Evolutionary conservation across 768 basidiomycete genomes (phyloP).

Genomic region (Brasilioporus rufonigricans): DNA sequence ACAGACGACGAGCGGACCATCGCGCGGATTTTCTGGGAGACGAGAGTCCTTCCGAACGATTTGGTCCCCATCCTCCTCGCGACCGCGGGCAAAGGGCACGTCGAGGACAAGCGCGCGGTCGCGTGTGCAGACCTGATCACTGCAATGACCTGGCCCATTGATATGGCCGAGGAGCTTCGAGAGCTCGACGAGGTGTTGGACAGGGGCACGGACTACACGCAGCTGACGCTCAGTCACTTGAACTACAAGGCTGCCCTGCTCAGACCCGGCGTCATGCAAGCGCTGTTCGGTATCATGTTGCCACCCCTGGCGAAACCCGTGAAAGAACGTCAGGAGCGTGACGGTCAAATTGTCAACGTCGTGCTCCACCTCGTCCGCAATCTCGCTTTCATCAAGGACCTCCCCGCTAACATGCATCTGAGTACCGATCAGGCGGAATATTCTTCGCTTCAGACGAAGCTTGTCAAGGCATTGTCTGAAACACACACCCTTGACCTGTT

Average conservation of each 20-base stretch:
- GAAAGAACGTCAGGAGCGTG: slow-evolving; percentile 73
- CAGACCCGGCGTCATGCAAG: slow-evolving; percentile 63
- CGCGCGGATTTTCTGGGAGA: slow-evolving; percentile 88
- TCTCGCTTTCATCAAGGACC: slow-evolving; percentile 91
- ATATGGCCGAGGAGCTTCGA: slow-evolving; percentile 89
- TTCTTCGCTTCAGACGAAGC: slow-evolving; percentile 72
- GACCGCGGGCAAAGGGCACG: slow-evolving; percentile 73
- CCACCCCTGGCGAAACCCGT: slow-evolving; percentile 71
- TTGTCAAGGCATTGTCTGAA: slow-evolving; percentile 68
- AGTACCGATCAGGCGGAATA: slow-evolving; percentile 81
- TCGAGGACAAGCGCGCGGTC: slow-evolving; percentile 82
- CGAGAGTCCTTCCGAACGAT: slow-evolving; percentile 84
- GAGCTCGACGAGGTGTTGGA: slow-evolving; percentile 83
- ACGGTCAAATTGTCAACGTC: slow-evolving; percentile 84
- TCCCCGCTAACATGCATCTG: slow-evolving; percentile 62
- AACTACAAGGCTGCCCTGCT: slow-evolving; percentile 82
- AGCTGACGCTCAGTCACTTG: slow-evolving; percentile 75
- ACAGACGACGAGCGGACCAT: slow-evolving; percentile 96
- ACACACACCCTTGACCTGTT: slow-evolving; percentile 75
- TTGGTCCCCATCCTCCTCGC: slow-evolving; percentile 80
- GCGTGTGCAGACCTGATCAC: slow-evolving; percentile 87
- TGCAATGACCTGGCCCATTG: slow-evolving; percentile 99
- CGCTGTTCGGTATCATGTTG: slow-evolving; percentile 71
- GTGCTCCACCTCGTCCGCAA: slow-evolving; percentile 90
- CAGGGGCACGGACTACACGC: slow-evolving; percentile 85